These are phyloP conservation scores for Irineochytrium annulatum DNA, from an alignment of 192 early-diverging fungal genomes.

Conservation along the genomic window DNA sequence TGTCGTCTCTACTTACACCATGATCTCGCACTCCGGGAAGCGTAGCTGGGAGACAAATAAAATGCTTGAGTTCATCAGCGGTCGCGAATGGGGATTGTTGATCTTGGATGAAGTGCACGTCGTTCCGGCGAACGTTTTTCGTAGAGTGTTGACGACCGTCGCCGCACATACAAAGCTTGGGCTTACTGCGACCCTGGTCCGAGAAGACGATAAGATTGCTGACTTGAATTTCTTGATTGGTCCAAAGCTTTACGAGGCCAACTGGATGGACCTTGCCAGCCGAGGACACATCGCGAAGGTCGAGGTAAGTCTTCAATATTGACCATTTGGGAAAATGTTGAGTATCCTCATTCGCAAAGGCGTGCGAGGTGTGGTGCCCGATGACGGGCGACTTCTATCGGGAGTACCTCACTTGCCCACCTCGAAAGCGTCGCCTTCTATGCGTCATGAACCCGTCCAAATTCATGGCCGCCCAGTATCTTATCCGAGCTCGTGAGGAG, in stretches of 20 bases:
- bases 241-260: slow-evolving; percentile 99
- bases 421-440: slow-evolving; percentile 58
- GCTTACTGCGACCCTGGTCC: slow-evolving; percentile 92
- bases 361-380: slow-evolving; percentile 96
- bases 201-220: slow-evolving; percentile 98
- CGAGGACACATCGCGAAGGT: slow-evolving; percentile 94
- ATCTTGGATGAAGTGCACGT: slow-evolving; percentile 99
- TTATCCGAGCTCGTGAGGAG: slow-evolving; percentile 86
- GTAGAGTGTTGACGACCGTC: slow-evolving; percentile 86
- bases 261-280: slow-evolving; percentile 98
- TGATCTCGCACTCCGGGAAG: slow-evolving; percentile 96
- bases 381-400: slow-evolving; percentile 96
- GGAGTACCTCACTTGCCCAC: slow-evolving; percentile 57
- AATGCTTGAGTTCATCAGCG: slow-evolving; percentile 91
- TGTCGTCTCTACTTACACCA: slow-evolving; percentile 95
- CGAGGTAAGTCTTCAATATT: slow-evolving; percentile 25
- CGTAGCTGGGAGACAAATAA: slow-evolving; percentile 81
- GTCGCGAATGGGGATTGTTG: slow-evolving; percentile 91
- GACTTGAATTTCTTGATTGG: slow-evolving; percentile 99
- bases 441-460: slow-evolving; percentile 98
- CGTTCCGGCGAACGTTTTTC: slow-evolving; percentile 95
- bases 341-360: slow-evolving; percentile 19
- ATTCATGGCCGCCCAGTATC: slow-evolving; percentile 91
- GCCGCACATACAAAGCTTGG: slow-evolving; percentile 95
- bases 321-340: not conserved